Evolutionary conservation across 495 filamentous ascomycete genomes (phyloP).

Genomic region (Xylaria grammica): DNA sequence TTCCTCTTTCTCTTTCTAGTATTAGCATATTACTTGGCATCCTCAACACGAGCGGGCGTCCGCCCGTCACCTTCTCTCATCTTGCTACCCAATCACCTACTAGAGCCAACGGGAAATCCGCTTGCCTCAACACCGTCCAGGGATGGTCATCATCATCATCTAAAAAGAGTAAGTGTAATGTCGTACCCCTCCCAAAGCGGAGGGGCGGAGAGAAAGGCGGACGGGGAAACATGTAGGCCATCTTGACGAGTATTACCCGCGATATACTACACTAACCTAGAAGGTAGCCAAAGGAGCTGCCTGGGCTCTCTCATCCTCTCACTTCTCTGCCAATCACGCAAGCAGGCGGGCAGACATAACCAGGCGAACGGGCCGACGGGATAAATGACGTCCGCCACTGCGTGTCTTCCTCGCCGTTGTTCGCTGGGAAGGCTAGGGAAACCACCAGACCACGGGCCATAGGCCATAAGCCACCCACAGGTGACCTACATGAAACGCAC

Average conservation of each 20-base stretch:
- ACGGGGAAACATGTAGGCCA: no score
- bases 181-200: not conserved
- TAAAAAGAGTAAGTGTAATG: not conserved
- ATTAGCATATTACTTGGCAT: no score
- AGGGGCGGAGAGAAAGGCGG: not conserved
- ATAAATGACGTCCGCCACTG: not conserved
- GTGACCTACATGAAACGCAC: slow-evolving; percentile 18
- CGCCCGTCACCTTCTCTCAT: no score
- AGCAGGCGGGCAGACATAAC: not conserved
- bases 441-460: slow-evolving; percentile 15
- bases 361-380: not conserved
- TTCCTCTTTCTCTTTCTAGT: no score
- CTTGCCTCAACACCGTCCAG: not conserved
- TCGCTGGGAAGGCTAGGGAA: not conserved
- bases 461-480: slow-evolving; percentile 17
- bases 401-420: not conserved
- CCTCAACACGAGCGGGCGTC: no score
- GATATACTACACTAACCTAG: not conserved
- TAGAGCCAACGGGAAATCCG: not conserved
- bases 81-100: not conserved
- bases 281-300: not conserved
- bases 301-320: not conserved
- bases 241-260: not conserved
- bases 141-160: not conserved
- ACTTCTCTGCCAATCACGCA: not conserved